These are phyloP conservation scores for Thymus mandschuricus DNA, from an alignment of 257 asterid species.

Conservation along the genomic window DNA sequence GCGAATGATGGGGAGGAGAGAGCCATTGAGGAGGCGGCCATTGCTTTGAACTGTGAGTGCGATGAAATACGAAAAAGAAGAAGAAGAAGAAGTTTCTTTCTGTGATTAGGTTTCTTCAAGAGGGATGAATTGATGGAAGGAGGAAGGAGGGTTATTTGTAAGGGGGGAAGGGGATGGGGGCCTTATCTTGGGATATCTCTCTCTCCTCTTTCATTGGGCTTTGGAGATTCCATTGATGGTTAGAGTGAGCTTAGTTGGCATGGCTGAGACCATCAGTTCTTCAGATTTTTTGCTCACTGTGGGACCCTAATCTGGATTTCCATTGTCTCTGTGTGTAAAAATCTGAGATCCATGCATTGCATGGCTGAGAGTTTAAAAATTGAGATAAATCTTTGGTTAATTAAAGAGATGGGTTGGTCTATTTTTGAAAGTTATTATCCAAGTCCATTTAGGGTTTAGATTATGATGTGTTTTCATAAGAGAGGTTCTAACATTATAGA, in stretches of 20 bases:
- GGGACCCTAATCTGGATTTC: not conserved
- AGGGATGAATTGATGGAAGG: not conserved
- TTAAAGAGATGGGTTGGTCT: too few relatives aligned
- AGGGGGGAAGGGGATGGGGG: not conserved
- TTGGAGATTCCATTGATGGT: constrained; percentile 1
- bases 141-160: constrained; percentile 5
- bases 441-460: too few relatives aligned
- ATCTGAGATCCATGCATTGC: not conserved
- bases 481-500: too few relatives aligned
- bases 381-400: too few relatives aligned
- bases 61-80: not conserved
- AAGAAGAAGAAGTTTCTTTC: not conserved
- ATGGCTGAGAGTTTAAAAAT: not conserved
- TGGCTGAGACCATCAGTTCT: constrained; percentile 1
- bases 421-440: too few relatives aligned
- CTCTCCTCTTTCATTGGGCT: constrained; percentile 19
- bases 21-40: constrained; percentile 62
- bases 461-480: too few relatives aligned
- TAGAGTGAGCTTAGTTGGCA: not conserved
- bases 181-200: constrained; percentile 16
- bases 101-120: not conserved
- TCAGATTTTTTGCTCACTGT: not conserved
- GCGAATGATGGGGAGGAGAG: constrained; percentile 57
- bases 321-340: not conserved
- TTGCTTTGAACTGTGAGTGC: not conserved